These are phyloP conservation scores for Hanseniaspora lachancei DNA, from an alignment of 805 yeast genomes.

Conservation along the genomic window DNA sequence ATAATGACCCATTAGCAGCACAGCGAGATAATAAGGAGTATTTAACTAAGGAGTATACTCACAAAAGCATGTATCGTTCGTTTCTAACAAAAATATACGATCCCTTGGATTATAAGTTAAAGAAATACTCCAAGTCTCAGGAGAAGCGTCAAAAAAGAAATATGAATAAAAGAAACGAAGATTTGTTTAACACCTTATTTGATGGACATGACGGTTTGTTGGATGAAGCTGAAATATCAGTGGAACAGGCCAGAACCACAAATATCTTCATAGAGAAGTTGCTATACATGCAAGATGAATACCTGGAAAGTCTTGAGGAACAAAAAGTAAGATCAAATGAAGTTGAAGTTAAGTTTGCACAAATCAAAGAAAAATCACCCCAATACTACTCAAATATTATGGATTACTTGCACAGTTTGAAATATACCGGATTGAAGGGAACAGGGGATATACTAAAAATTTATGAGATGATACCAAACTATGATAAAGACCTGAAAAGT, in stretches of 20 bases:
- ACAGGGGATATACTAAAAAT: not conserved
- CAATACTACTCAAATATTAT: not conserved
- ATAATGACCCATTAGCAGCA: not conserved
- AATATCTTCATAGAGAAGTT: not conserved
- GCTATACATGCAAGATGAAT: not conserved
- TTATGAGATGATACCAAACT: constrained; percentile 1
- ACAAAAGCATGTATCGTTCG: not conserved
- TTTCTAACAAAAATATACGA: not conserved
- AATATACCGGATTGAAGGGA: not conserved
- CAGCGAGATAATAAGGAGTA: not conserved
- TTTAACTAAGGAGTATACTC: not conserved
- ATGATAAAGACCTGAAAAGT: not conserved
- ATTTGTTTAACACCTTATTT: not conserved
- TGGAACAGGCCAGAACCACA: not conserved
- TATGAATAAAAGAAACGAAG: not conserved
- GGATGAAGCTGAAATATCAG: not conserved
- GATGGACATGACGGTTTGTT: not conserved
- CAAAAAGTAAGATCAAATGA: not conserved
- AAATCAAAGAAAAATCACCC: not conserved
- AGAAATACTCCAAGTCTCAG: not conserved
- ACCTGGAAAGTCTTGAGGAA: not conserved
- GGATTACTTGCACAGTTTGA: constrained; percentile 4
- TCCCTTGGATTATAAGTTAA: not conserved
- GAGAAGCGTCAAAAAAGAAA: not conserved
- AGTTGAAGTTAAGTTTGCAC: not conserved